Percentiles rank a stretch among this genome's conserved stretches.
phyloP scores from a whole-genome alignment of 768 basidiomycete genomes.

The Leccinum imitatum region DNA sequence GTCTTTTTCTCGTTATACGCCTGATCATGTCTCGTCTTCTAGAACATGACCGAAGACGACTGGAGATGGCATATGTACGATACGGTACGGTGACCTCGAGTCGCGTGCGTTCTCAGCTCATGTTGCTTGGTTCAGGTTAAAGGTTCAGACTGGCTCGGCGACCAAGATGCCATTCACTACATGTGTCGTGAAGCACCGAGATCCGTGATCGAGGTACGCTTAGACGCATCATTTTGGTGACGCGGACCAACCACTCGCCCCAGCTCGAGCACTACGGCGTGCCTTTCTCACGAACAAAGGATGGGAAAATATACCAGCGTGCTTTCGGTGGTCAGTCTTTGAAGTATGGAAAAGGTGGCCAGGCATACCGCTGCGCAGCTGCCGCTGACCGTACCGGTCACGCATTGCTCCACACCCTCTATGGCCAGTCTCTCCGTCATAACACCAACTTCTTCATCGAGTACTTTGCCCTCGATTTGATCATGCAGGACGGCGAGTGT shows the following conservation, averaged over 20 bases:
- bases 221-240: not conserved
- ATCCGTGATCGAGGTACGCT: slow-evolving; percentile 82
- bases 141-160: slow-evolving; percentile 99
- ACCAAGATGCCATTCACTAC: slow-evolving; percentile 99
- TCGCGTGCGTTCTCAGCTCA: slow-evolving; percentile 12
- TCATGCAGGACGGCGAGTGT: slow-evolving; percentile 99
- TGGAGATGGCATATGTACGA: slow-evolving; percentile 99
- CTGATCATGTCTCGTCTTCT: slow-evolving; percentile 4
- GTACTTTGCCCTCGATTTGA: slow-evolving; percentile 98
- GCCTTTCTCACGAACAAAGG: slow-evolving; percentile 96
- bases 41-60: slow-evolving; percentile 99
- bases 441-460: slow-evolving; percentile 99
- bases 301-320: slow-evolving; percentile 99
- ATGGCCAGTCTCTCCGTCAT: slow-evolving; percentile 98
- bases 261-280: slow-evolving; percentile 99
- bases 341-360: slow-evolving; percentile 96
- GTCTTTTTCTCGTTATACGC: slow-evolving; percentile 6
- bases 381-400: slow-evolving; percentile 99
- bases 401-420: slow-evolving; percentile 96
- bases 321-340: slow-evolving; percentile 98
- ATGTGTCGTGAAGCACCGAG: slow-evolving; percentile 98
- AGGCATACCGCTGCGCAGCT: slow-evolving; percentile 98
- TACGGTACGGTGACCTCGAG: slow-evolving; percentile 54
- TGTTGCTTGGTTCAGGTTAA: slow-evolving; percentile 67
- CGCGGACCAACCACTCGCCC: slow-evolving; percentile 1